Percentiles rank a stretch among this genome's conserved stretches.
Evolutionary conservation across 129 eudicot genomes (phyloP).

Genomic region (Solidago caesia): DNA sequence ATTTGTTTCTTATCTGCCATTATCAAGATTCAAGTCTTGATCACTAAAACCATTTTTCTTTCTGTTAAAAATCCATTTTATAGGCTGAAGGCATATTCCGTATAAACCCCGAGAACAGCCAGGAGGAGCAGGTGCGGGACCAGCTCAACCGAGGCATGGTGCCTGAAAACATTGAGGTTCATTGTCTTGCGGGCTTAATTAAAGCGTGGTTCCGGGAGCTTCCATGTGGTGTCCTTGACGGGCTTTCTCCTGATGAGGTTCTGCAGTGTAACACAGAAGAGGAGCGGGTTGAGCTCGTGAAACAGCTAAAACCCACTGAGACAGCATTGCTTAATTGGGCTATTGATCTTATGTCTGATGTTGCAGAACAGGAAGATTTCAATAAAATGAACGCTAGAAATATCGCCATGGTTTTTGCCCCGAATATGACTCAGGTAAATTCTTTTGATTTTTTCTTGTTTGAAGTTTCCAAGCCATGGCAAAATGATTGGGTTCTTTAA

Average conservation of each 20-base stretch:
- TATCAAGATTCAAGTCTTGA: neutral
- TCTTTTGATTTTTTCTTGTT: conserved; percentile 14
- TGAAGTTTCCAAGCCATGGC: neutral
- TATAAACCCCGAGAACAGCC: conserved; percentile 85
- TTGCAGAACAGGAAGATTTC: conserved; percentile 70
- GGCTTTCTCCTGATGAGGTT: conserved; percentile 86
- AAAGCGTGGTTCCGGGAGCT: conserved; percentile 94
- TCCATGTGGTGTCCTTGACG: conserved; percentile 83
- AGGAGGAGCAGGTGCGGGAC: conserved; percentile 73
- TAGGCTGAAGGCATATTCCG: conserved; percentile 92
- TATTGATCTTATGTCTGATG: conserved; percentile 86
- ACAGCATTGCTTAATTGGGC: conserved; percentile 88
- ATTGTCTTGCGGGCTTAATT: conserved; percentile 75
- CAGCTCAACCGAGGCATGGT: conserved; percentile 83
- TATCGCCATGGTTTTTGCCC: conserved; percentile 88
- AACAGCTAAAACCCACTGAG: conserved; percentile 74
- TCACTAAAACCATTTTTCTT: neutral
- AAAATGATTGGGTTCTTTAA: neutral
- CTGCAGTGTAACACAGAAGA: conserved; percentile 73
- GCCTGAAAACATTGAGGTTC: conserved; percentile 82
- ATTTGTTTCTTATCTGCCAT: conserved; percentile 1
- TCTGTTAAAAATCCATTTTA: neutral
- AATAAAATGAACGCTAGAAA: conserved; percentile 92
- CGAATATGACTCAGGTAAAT: conserved; percentile 84
- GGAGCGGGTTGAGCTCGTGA: conserved; percentile 57